Percentiles rank a stretch among this genome's conserved stretches.
These are phyloP conservation scores for Paramecium tetraurelia DNA, from an alignment of 73 alveolate genomes.

Conservation along the genomic window DNA sequence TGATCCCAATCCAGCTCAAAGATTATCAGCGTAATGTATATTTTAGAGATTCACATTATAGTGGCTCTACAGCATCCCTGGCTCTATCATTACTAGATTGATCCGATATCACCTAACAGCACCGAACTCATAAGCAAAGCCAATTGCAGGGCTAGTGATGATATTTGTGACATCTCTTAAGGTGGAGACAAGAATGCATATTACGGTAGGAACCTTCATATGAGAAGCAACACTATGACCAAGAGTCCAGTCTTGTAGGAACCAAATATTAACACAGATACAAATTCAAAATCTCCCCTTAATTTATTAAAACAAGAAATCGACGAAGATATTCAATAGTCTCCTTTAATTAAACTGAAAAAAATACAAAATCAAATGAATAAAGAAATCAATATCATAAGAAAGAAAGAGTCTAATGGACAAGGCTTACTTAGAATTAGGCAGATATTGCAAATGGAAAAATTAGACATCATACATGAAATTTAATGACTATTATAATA, in stretches of 20 bases:
- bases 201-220: not conserved
- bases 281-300: not conserved
- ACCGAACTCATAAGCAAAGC: not conserved
- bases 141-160: not conserved
- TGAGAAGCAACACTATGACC: conserved; percentile 21
- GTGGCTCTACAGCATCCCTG: conserved; percentile 52
- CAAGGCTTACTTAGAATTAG: not conserved
- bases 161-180: not conserved
- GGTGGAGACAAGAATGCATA: not conserved
- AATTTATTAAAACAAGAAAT: not conserved
- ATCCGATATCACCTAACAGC: conserved; percentile 34
- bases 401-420: not conserved
- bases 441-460: not conserved
- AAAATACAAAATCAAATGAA: not conserved
- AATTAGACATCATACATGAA: not conserved
- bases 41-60: not conserved
- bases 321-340: conserved; percentile 19
- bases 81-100: not conserved
- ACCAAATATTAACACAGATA: not conserved
- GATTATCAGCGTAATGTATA: not conserved
- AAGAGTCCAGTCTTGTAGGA: not conserved
- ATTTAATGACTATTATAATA: not conserved
- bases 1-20: not conserved
- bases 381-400: not conserved
- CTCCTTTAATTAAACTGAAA: not conserved